Evolutionary conservation across 2,329 filamentous ascomycete genomes (phyloP).

Genomic region (Periconia sp.): DNA sequence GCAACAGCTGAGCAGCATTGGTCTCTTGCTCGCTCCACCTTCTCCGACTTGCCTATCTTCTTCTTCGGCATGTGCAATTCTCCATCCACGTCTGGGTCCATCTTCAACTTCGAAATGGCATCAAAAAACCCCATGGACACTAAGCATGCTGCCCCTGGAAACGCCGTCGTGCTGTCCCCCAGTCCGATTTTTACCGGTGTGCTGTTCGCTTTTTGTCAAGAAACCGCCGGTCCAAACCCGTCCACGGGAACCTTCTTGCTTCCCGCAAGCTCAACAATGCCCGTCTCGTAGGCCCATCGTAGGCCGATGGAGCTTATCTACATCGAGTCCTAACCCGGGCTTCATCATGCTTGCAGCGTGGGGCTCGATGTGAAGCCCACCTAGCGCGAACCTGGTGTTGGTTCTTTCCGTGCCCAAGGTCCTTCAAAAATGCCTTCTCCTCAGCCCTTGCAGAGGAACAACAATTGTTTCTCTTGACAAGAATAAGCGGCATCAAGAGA

Average conservation of each 20-base stretch:
- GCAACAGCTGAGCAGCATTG: neutral
- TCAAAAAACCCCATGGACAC: neutral
- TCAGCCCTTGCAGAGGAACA: neutral
- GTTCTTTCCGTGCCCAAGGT: no score
- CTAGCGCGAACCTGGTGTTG: neutral
- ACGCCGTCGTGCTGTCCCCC: neutral
- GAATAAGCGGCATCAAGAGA: neutral
- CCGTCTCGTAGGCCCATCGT: neutral
- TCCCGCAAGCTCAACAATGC: conserved; percentile 2
- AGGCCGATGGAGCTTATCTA: neutral
- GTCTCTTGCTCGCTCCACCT: neutral
- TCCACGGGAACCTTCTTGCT: conserved; percentile 2
- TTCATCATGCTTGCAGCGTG: neutral
- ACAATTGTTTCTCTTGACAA: neutral
- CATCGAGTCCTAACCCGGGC: neutral
- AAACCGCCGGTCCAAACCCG: neutral
- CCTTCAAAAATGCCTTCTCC: neutral
- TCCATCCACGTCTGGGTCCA: neutral
- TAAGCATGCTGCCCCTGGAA: neutral
- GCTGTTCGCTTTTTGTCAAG: neutral
- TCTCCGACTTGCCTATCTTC: neutral
- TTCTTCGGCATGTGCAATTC: neutral
- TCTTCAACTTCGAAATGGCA: neutral
- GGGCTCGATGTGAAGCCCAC: neutral
- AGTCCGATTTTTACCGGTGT: neutral